Conservation (phyloP, 495 filamentous ascomycete genomes). For the Glonium stellatum region DNA sequence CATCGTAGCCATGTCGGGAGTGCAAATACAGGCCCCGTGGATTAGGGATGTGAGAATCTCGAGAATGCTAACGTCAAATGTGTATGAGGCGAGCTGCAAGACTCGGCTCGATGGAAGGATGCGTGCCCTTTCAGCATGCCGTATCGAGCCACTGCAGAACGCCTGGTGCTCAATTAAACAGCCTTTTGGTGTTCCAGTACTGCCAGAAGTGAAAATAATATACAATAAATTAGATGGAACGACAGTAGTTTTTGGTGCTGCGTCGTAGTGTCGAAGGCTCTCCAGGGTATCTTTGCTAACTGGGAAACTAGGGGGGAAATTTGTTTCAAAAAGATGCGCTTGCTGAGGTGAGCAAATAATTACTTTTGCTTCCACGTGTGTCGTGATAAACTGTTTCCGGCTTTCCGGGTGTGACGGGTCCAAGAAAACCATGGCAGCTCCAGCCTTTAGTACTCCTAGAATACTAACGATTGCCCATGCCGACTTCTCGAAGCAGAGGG, state of each 20-base stretch:
- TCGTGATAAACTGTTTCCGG: conserved; percentile 14
- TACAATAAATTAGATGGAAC: conserved; percentile 37
- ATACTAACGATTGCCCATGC: conserved; percentile 15
- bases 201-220: conserved; percentile 48
- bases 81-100: conserved; percentile 50
- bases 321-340: conserved; percentile 9
- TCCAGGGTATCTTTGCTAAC: conserved; percentile 14
- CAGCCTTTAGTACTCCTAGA: conserved; percentile 24
- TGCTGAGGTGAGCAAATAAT: conserved; percentile 20
- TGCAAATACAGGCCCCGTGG: conserved; percentile 53
- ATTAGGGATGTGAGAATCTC: conserved; percentile 47
- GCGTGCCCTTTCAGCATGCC: conserved; percentile 37
- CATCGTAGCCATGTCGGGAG: conserved; percentile 51
- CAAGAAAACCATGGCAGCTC: conserved; percentile 22
- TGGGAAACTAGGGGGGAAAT: conserved; percentile 11
- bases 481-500: conserved; percentile 23
- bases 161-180: conserved; percentile 43
- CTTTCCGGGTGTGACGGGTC: conserved; percentile 21
- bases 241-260: conserved; percentile 8
- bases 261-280: conserved; percentile 2
- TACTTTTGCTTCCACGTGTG: conserved; percentile 19
- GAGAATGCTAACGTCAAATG: conserved; percentile 50
- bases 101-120: conserved; percentile 39
- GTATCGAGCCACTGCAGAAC: conserved; percentile 44
- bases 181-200: conserved; percentile 47